Conservation (phyloP, 805 yeast species). For the Saccharomycopsis oosterbeekiorum region DNA sequence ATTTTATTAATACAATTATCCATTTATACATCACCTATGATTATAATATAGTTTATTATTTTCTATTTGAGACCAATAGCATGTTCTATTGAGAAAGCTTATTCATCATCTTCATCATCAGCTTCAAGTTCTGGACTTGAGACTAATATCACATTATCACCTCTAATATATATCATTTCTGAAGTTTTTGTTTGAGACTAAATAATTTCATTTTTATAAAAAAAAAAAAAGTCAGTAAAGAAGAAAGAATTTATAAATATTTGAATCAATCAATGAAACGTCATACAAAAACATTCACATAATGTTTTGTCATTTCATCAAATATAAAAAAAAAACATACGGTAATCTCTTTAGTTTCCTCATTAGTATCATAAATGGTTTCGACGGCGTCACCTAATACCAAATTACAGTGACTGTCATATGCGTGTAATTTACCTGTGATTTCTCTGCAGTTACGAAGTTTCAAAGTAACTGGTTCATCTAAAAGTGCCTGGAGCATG, state of each 20-base stretch:
- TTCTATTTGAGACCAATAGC: neutral
- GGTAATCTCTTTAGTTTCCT: conserved; percentile 33
- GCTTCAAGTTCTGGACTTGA: conserved; percentile 33
- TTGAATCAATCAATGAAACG: neutral
- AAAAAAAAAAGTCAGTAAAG: neutral
- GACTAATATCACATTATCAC: conserved; percentile 90
- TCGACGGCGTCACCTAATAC: conserved; percentile 91
- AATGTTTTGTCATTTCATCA: neutral
- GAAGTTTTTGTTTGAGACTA: conserved; percentile 44
- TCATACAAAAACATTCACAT: too few species aligned
- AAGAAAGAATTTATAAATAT: conserved; percentile 11
- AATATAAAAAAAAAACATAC: neutral
- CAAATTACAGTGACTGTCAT: conserved; percentile 93
- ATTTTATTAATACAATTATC: neutral
- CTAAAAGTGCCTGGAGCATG: conserved; percentile 72
- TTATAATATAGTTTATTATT: neutral
- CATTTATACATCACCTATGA: neutral
- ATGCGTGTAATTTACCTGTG: conserved; percentile 82
- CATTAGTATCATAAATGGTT: conserved; percentile 53
- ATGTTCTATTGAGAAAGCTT: neutral
- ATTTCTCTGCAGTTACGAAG: conserved; percentile 91
- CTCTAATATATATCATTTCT: conserved; percentile 92
- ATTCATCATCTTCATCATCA: neutral
- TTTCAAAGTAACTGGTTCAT: conserved; percentile 79
- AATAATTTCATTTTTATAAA: conserved; percentile 13